phyloP scores from a whole-genome alignment of 106 monocot genomes.

The Alisma plantagoaquatica region DNA sequence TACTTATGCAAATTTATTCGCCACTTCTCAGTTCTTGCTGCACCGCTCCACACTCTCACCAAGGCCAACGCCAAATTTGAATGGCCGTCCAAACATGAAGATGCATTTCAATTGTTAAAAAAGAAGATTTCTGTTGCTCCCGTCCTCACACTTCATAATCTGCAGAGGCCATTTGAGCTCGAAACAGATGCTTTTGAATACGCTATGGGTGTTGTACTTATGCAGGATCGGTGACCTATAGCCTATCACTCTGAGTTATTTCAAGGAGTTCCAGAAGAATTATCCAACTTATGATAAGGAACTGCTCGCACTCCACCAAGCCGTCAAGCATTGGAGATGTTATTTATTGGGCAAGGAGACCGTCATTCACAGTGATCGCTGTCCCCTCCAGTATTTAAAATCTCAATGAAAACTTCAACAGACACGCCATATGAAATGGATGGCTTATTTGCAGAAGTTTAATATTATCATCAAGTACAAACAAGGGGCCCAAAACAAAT shows the following conservation, averaged over 20 bases:
- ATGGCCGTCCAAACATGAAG: not conserved
- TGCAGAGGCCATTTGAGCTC: not conserved
- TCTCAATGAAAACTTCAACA: too few species aligned
- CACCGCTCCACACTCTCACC: not conserved
- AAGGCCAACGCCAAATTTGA: not conserved
- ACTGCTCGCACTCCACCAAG: slow-evolving; percentile 3
- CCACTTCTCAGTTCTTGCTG: not conserved
- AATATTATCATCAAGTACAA: too few species aligned
- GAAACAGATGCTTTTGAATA: slow-evolving; percentile 5
- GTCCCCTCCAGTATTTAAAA: too few species aligned
- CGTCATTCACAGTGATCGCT: slow-evolving; percentile 4
- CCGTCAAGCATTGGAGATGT: too few species aligned
- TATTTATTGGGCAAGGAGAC: slow-evolving; percentile 9
- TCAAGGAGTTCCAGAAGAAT: not conserved
- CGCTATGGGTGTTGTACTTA: not conserved
- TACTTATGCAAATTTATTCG: not conserved
- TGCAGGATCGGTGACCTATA: not conserved
- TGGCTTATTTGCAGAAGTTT: too few species aligned
- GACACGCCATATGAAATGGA: too few species aligned
- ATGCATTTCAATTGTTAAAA: not conserved
- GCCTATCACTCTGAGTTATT: slow-evolving; percentile 2
- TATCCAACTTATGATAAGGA: slow-evolving; percentile 8
- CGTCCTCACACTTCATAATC: not conserved
- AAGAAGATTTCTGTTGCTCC: not conserved
- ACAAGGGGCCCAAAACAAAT: too few species aligned